Conservation (phyloP, 2,329 filamentous ascomycete species). For the Thermothelomyces thermophilus region DNA sequence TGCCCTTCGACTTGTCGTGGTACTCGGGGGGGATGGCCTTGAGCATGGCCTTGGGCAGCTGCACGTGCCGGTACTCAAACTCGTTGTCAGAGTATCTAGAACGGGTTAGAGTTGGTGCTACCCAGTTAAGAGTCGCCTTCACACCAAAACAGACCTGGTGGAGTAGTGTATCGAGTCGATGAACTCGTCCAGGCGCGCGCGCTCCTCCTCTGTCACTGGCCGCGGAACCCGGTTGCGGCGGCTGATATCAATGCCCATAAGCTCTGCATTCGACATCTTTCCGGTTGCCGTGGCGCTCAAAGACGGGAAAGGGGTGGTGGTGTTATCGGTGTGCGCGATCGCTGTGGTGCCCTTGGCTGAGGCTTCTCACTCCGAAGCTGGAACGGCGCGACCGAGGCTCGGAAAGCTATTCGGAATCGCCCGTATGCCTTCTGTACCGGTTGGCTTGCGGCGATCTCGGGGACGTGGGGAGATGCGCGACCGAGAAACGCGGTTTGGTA, state of each 20-base stretch:
- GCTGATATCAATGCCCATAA: slow-evolving; percentile 66
- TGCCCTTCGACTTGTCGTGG: slow-evolving; percentile 63
- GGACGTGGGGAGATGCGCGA: slow-evolving; percentile 8
- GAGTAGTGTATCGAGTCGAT: slow-evolving; percentile 95
- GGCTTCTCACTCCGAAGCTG: background rate
- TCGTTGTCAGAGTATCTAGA: slow-evolving; percentile 83
- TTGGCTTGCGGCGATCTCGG: background rate
- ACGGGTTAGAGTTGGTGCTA: slow-evolving; percentile 6
- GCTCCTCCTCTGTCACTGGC: slow-evolving; percentile 72
- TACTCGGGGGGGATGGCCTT: slow-evolving; percentile 86
- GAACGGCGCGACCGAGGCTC: background rate
- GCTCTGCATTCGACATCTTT: slow-evolving; percentile 26
- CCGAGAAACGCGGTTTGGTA: background rate
- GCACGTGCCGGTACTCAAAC: slow-evolving; percentile 96
- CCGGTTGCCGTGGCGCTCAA: background rate
- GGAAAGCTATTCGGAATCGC: background rate
- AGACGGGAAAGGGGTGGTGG: background rate
- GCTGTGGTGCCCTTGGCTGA: background rate
- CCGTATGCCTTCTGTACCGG: background rate
- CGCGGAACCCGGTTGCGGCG: slow-evolving; percentile 84
- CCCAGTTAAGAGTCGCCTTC: slow-evolving; percentile 13
- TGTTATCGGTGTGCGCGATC: background rate
- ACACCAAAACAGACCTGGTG: slow-evolving; percentile 55
- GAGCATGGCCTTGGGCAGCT: slow-evolving; percentile 96
- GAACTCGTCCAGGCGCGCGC: slow-evolving; percentile 80